phyloP scores from a whole-genome alignment of 78 protist genomes.

The Dictyostelium firmibasis region DNA sequence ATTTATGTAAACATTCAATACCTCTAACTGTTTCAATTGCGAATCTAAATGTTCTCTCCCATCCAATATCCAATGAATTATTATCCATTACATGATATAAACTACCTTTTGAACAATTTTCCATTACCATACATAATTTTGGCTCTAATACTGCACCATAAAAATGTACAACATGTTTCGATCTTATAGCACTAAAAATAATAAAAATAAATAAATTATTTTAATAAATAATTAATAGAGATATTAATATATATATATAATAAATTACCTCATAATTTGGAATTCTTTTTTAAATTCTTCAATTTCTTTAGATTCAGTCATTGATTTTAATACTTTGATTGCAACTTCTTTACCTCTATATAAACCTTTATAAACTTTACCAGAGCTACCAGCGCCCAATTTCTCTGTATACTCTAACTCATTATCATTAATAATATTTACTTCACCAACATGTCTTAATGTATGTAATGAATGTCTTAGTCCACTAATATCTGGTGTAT shows the following conservation, averaged over 20 bases:
- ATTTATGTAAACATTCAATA: conserved; percentile 78
- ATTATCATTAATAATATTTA: conserved; percentile 30
- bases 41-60: conserved; percentile 69
- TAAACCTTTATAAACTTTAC: conserved; percentile 82
- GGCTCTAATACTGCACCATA: conserved; percentile 86
- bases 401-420: conserved; percentile 81
- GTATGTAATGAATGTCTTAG: conserved; percentile 52
- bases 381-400: conserved; percentile 76
- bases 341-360: conserved; percentile 80
- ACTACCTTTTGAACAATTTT: conserved; percentile 77
- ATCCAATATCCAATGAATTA: conserved; percentile 61
- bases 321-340: conserved; percentile 75
- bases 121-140: conserved; percentile 85
- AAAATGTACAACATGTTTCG: conserved; percentile 77
- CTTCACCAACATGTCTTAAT: conserved; percentile 48
- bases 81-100: conserved; percentile 80
- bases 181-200: conserved; percentile 61
- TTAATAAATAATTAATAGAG: too few species aligned
- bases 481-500: conserved; percentile 51
- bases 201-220: not conserved
- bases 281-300: conserved; percentile 87
- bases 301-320: conserved; percentile 55
- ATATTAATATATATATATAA: not conserved
- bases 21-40: conserved; percentile 56
- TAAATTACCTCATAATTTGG: conserved; percentile 83